A percentile compares a stretch with the other conserved stretches of the same genome.
These are phyloP conservation scores for Boechera stricta DNA, from an alignment of 345 rosid species.

Conservation along the genomic window DNA sequence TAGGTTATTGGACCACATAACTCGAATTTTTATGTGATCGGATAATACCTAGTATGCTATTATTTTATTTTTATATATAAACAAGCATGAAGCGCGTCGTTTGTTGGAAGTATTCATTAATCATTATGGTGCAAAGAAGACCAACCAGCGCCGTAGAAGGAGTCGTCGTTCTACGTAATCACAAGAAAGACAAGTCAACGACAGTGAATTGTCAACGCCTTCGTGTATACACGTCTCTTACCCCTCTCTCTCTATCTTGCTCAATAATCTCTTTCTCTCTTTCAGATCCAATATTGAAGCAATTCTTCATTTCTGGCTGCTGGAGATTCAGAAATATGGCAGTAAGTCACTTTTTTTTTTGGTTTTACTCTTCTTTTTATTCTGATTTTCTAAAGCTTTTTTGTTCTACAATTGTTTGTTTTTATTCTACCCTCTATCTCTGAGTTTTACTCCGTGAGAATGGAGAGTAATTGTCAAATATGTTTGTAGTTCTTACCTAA, in stretches of 20 bases:
- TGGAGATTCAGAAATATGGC: slow-evolving; percentile 34
- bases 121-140: not conserved
- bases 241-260: not conserved
- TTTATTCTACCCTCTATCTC: not conserved
- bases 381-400: not conserved
- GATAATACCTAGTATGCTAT: not conserved
- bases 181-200: slow-evolving; percentile 33
- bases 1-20: not conserved
- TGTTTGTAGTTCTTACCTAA: not conserved
- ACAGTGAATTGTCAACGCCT: slow-evolving; percentile 35
- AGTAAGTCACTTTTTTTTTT: slow-evolving; percentile 23
- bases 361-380: not conserved
- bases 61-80: not conserved
- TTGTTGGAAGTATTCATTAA: not conserved
- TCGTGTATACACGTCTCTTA: slow-evolving; percentile 44
- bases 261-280: not conserved
- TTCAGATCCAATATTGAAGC: not conserved
- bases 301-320: slow-evolving; percentile 32
- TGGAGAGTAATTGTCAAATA: not conserved
- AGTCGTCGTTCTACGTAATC: slow-evolving; percentile 30
- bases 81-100: slow-evolving; percentile 24
- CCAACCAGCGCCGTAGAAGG: slow-evolving; percentile 20
- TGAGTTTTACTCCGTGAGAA: not conserved
- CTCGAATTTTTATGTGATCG: not conserved
- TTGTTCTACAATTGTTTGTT: not conserved